These are phyloP conservation scores for Pharus latifolius DNA, from an alignment of 176 grass and related monocot genomes.

Conservation along the genomic window DNA sequence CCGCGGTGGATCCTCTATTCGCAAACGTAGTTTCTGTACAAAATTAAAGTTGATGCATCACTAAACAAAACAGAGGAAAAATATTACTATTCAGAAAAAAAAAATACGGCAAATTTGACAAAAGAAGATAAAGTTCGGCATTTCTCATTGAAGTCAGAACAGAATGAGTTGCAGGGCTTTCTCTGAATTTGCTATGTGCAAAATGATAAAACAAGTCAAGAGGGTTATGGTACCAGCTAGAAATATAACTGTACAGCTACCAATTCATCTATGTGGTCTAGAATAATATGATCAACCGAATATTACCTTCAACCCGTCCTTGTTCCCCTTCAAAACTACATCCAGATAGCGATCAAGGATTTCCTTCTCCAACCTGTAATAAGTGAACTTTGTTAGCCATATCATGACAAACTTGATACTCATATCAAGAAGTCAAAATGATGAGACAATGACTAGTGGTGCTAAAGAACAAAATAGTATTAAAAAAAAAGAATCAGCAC, in stretches of 20 bases:
- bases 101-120: not conserved
- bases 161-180: not conserved
- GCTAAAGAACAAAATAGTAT: not conserved
- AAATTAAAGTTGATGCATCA: not conserved
- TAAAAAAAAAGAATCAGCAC: not conserved
- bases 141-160: not conserved
- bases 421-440: not conserved
- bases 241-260: not conserved
- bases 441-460: not conserved
- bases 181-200: not conserved
- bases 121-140: not conserved
- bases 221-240: not conserved
- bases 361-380: slow-evolving; percentile 82
- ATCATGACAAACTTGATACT: slow-evolving; percentile 1
- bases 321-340: slow-evolving; percentile 89
- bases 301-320: slow-evolving; percentile 81
- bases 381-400: not conserved
- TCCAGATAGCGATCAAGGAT: slow-evolving; percentile 93
- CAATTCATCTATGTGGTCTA: not conserved
- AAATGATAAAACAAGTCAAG: not conserved
- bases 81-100: not conserved
- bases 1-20: slow-evolving; percentile 91
- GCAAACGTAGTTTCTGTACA: slow-evolving; percentile 71
- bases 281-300: not conserved
- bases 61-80: not conserved